Evolutionary conservation across 2,329 filamentous ascomycete species (phyloP), one percentile per base, ranked within the genome.

Genomic region (Basipetospora chlamydospora): DNA sequence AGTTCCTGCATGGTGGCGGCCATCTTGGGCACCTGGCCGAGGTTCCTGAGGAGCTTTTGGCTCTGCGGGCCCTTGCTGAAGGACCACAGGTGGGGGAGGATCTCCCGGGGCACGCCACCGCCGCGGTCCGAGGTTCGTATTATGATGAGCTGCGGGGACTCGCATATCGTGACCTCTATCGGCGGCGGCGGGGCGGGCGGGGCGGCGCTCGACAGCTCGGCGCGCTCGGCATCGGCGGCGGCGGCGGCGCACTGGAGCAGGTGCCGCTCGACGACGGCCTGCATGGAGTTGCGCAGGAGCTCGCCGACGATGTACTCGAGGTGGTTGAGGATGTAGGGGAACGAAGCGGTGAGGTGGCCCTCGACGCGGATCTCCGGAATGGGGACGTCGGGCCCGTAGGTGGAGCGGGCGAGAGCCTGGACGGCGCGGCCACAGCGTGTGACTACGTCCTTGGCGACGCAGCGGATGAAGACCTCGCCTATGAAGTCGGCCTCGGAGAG

Each of bases 291-390:
- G 26, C 90, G 79, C 17, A 98, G 67, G 16, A 98, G 75, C 60
- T 98, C 90, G 35, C 90, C 87, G 39, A 98, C 73, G 47, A 98
- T 95, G 58, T 98, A 98, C 59, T 98, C 88, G 35, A 98, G 71
- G 54, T 96, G 90, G 51, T 80, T 90, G 35, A 94, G 72, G 44
- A 98, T 96, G 51, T 95, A 98, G 2, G 92, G 90, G 51, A 98
- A 98, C 22, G 78, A 93, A 4, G 87, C 87, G 21, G 83, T 76
- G 3, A 90, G 66, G 52, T 98, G 86, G 16, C 92, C 90, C 43
- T 80, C 71, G 39, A 98, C 67, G 32, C 70, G 73, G 56, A 98
- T 82, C 43, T 86, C 75, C 5, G 90, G 90, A 2, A 98, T 70
- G 35, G 67, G 62, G 1, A 77, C 69, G 38, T 77, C 66, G 1